phyloP scores from a whole-genome alignment of 1,139 yeast species.

The Spencermartinsiella ligniputridi region DNA sequence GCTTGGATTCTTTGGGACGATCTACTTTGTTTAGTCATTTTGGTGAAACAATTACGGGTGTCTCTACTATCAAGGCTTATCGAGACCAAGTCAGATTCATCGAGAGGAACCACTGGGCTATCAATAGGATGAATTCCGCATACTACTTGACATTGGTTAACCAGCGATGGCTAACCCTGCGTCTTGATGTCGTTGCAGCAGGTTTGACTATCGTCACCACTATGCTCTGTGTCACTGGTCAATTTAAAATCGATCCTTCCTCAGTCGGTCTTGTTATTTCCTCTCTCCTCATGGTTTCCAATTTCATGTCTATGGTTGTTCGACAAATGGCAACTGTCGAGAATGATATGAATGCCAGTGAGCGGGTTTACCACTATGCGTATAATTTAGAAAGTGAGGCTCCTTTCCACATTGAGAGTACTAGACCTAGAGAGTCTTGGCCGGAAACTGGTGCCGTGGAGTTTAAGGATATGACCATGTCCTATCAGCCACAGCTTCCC shows the following conservation, averaged over 20 bases:
- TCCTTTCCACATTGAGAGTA: conserved; percentile 47
- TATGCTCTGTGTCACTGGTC: conserved; percentile 58
- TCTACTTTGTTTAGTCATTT: conserved; percentile 75
- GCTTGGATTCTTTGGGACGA: conserved; percentile 73
- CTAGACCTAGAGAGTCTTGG: conserved; percentile 65
- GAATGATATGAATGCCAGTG: conserved; percentile 83
- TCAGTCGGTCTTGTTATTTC: conserved; percentile 69
- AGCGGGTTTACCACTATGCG: conserved; percentile 70
- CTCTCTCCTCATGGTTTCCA: conserved; percentile 30
- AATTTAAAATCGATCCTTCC: conserved; percentile 58
- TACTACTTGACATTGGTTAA: conserved; percentile 60
- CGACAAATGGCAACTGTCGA: conserved; percentile 63
- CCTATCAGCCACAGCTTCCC: conserved; percentile 75
- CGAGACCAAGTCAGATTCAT: conserved; percentile 46
- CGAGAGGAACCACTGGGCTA: conserved; percentile 43
- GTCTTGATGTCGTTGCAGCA: conserved; percentile 54
- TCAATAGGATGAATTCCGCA: conserved; percentile 69
- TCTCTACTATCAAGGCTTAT: conserved; percentile 66
- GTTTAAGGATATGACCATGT: conserved; percentile 56
- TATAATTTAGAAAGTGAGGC: conserved; percentile 64
- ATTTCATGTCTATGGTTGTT: conserved; percentile 34
- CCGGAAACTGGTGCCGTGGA: conserved; percentile 54
- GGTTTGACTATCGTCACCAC: conserved; percentile 44
- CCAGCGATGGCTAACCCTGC: conserved; percentile 75
- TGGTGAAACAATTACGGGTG: conserved; percentile 69